Base-by-base conservation (phyloP, 129 eudicot genomes). In the Silybum marianum region DNA sequence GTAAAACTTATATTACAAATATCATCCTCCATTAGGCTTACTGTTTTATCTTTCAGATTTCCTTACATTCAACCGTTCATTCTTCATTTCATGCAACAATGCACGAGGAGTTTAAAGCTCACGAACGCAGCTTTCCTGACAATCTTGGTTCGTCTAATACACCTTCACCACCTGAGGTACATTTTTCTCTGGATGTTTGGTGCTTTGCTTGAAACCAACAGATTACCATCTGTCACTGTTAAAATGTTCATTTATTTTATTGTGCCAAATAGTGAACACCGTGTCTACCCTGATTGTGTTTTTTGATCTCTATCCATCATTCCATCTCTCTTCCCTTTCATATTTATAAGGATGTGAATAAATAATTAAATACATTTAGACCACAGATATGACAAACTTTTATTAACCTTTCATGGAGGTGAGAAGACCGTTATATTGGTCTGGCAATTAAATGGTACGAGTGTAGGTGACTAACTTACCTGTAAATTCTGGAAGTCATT, bases 101-200 rank as follows among this genome's bases (percentile, higher is more conserved):
- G 32, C 42, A 62, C 22, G 89, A 81, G 16, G 87, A 72, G 69
- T 74, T 39, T 72, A 79, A 78, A 24, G 71, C 86, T 48, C 66
- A 39, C 36, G 82, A 76, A 46, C 93, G 92, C 69, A 90, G 93
- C 79, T 92, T 90, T 81, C 97, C 93, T 40, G 99, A 90, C 81
- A 91, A 92, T 85, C 93, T 92, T 73, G 97, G 97, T 62, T 90
- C 99, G 32, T 84, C 90, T 60, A 85, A 85, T 81, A 89, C 93
- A 63, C 90, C 98, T 78, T 26, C 26, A 54, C 87, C 84, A 78
- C 99, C 99, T 11, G 87, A 84, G 93, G 99, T 95, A 85, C 44
- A 65, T 76, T 60, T 62, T 76, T 77, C 39, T 69, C 25, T 34
- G 34, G 69, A 48, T 28, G 4, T 40, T 62, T 9, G 19, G n/a